Percentiles rank a stretch among this genome's conserved stretches.
Conservation (phyloP, 148 eudicot species). For the Chenopodium suecicum region DNA sequence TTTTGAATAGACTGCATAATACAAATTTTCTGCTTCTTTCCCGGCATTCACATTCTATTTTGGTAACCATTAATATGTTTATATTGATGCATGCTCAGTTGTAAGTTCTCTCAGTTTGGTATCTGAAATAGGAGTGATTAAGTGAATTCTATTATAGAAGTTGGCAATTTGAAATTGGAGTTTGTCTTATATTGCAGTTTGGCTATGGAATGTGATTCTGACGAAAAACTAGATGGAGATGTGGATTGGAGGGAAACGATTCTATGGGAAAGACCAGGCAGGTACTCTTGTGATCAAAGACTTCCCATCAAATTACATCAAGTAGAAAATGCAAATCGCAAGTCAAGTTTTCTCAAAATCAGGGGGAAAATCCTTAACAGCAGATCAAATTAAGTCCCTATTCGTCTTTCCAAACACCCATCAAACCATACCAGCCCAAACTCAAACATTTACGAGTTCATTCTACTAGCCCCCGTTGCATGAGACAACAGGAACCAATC, state of each 20-base stretch:
- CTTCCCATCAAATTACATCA: constrained; percentile 40
- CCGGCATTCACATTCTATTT: no score
- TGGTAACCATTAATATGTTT: no score
- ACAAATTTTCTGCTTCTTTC: no score
- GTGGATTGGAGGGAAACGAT: constrained; percentile 25
- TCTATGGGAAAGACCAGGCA: constrained; percentile 30
- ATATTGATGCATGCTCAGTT: no score
- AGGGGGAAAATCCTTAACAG: constrained; percentile 16
- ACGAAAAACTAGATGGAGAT: constrained; percentile 28
- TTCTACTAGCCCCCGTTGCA: constrained; percentile 45
- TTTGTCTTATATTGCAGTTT: no score
- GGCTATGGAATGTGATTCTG: neutral
- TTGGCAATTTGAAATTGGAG: no score
- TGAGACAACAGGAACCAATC: constrained; percentile 34
- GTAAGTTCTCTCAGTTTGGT: no score
- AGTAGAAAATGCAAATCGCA: constrained; percentile 36
- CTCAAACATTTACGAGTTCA: constrained; percentile 32
- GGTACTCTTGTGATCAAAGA: constrained; percentile 47
- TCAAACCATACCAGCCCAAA: constrained; percentile 35
- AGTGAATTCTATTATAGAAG: no score
- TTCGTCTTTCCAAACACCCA: constrained; percentile 31
- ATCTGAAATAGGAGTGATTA: no score
- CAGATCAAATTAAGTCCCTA: constrained; percentile 14
- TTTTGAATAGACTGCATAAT: no score
- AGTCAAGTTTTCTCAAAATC: constrained; percentile 16